Evolutionary conservation across 768 basidiomycete genomes (phyloP), one percentile per base, ranked within the genome.

Genomic region (Lentinula boryana): DNA sequence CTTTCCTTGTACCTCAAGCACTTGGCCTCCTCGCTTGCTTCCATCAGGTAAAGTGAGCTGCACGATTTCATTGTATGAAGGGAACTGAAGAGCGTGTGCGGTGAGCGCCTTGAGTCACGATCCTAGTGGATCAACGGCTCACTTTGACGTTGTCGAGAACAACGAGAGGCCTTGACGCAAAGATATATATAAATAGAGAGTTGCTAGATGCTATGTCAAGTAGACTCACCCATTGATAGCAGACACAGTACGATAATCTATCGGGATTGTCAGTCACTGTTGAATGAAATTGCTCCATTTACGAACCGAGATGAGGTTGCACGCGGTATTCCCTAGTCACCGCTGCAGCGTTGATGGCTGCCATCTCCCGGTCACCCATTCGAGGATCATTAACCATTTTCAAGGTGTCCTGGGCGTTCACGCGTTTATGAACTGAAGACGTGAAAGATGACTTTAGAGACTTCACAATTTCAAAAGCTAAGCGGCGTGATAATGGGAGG

Each of bases 61-160:
- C 31, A 98, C 96, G 69, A 98, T 98, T 80, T 98, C 96, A 75
- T 98, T 98, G 80, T 97, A 98, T 21, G 95, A 93, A 5, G 95
- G 89, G 73, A 97, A 98, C 93, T 97, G 66, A 61, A 60, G 36
- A 61, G 55, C 56, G 33, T 16, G 49, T 71, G 32, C 69, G 69
- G 16, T 60, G 52, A 60, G 53, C 15, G 23, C 10, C 54, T 3
- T 10, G 18, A 18, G 23, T 32, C 38, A 43, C 21, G 57, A 40
- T 57, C 55, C 12, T 48, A 27, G 9, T 15, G 23, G 31, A 27
- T 27, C 40, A 10, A 16, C 13, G 27, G 40, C 82, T 60, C 68
- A 92, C 95, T 81, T 96, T 97, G 84, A 99, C 96, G 72, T 98
- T 98, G 77, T 99, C 96, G 65, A 99, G 79, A 13, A 99, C 88